phyloP scores from a whole-genome alignment of 2,329 filamentous ascomycete genomes.

The Aspergillus awamori region DNA sequence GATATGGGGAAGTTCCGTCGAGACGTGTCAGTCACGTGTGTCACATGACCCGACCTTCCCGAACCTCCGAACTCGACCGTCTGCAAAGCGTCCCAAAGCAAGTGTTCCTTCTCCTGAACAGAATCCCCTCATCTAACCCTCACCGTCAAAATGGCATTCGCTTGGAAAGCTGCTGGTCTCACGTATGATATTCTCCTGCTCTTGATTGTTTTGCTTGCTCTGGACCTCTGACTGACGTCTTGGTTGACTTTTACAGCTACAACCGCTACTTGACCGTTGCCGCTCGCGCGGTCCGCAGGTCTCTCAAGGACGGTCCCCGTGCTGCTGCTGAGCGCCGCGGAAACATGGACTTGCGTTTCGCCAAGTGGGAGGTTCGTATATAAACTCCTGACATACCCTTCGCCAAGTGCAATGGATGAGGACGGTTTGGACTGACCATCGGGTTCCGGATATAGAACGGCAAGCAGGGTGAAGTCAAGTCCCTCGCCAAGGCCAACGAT shows the following conservation, averaged over 20 bases:
- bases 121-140: constrained; percentile 31
- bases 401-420: constrained; percentile 11
- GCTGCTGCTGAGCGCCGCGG: constrained; percentile 85
- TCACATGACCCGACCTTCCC: constrained; percentile 33
- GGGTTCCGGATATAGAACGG: constrained; percentile 68
- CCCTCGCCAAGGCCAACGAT: constrained; percentile 62
- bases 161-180: constrained; percentile 97
- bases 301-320: constrained; percentile 94
- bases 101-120: constrained; percentile 32
- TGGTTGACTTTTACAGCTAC: constrained; percentile 68
- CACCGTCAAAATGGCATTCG: constrained; percentile 80
- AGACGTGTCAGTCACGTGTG: constrained; percentile 27
- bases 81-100: constrained; percentile 35
- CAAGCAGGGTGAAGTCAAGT: constrained; percentile 87
- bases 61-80: constrained; percentile 40
- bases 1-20: too few species aligned
- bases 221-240: constrained; percentile 26
- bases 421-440: constrained; percentile 34
- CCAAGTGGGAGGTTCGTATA: constrained; percentile 89
- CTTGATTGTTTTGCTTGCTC: neutral
- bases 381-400: constrained; percentile 10
- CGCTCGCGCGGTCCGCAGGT: constrained; percentile 90
- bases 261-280: constrained; percentile 99
- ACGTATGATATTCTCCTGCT: constrained; percentile 66
- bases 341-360: constrained; percentile 83